phyloP scores from a whole-genome alignment of 208 protist genomes.

The Trypanosoma grayi region DNA sequence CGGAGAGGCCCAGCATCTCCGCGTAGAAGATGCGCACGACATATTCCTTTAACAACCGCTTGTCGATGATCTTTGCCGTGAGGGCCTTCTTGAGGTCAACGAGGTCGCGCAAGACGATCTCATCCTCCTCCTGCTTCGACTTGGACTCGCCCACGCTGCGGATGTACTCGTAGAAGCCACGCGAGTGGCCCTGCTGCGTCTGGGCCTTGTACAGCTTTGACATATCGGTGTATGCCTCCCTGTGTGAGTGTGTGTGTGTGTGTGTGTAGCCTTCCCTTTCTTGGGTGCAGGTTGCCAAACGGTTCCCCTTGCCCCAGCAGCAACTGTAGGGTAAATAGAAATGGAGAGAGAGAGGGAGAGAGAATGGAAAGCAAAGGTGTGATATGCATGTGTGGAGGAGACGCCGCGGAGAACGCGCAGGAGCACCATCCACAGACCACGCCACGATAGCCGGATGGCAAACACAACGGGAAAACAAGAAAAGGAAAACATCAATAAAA shows the following conservation, averaged over 20 bases:
- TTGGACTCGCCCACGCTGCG: slow-evolving; percentile 53
- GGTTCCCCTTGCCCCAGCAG: too few relatives aligned
- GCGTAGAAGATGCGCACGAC: slow-evolving; percentile 93
- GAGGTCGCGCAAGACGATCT: slow-evolving; percentile 62
- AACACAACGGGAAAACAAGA: too few relatives aligned
- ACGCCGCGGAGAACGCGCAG: too few relatives aligned
- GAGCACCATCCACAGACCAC: not conserved
- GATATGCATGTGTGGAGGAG: not conserved
- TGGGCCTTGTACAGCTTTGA: slow-evolving; percentile 45
- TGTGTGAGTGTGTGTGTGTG: not conserved
- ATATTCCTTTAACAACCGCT: slow-evolving; percentile 70
- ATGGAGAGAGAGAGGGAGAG: not conserved
- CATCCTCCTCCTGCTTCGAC: slow-evolving; percentile 84
- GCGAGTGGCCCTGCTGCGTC: slow-evolving; percentile 49
- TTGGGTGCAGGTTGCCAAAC: too few relatives aligned
- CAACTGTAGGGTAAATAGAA: too few relatives aligned
- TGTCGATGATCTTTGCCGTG: slow-evolving; percentile 25
- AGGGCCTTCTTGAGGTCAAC: slow-evolving; percentile 45
- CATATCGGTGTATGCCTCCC: slow-evolving; percentile 21
- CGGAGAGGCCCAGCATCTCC: slow-evolving; percentile 94
- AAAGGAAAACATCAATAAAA: too few relatives aligned
- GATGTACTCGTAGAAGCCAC: slow-evolving; percentile 70
- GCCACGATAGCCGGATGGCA: not conserved
- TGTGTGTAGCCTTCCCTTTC: too few relatives aligned
- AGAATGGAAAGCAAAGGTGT: not conserved